Evolutionary conservation across 2,329 filamentous ascomycete species (phyloP), one percentile per base, ranked within the genome.

Genomic region (Ophiostoma quercus): DNA sequence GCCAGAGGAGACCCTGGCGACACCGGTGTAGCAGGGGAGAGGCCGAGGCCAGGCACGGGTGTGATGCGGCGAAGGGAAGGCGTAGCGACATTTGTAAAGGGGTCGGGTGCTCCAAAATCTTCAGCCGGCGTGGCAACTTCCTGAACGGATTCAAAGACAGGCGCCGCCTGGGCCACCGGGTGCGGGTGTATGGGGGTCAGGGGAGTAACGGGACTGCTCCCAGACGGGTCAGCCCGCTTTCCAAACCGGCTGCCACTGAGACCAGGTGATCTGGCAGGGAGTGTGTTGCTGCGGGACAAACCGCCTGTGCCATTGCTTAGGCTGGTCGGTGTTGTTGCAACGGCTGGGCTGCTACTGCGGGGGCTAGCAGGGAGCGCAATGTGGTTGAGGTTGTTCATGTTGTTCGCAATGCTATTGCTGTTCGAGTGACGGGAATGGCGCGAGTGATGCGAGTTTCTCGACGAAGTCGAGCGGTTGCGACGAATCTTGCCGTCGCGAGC

Each of bases 381-480:
- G 22, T 71, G 71, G 60, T 67, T 70, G 25, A 62, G 57, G 12
- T 62, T 62, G 57, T 62, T 62, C 57, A 62, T 32, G 25, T 62
- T 62, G 68, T 43, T 43, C 29, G 16, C 51, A 67, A 37, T 67
- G 54, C 68, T 72, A 72, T 87, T 88, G 32, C 92, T 94, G 72
- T 89, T 84, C 71, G 93, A 94, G 71, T 89, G 84, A 71, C 90
- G 87, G 7, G 94, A 97, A 74, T 92, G 62, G 39, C 22, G 25
- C 41, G 93, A 94, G 71, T 89, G 84, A 71, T 89, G 87, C 5
- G 94, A 97, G 74, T 92, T 88, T 74, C 89, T 88, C n/a, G 95
- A 98, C 3, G 94, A 96, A 0, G 93, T 92, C 2, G 95, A 98
- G 67, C 94, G 91, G 76, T 97, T 97, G 73, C 95, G 87, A 73